Base-by-base conservation (phyloP, 176 grass and related monocot genomes). In the Hordeum marinum region DNA sequence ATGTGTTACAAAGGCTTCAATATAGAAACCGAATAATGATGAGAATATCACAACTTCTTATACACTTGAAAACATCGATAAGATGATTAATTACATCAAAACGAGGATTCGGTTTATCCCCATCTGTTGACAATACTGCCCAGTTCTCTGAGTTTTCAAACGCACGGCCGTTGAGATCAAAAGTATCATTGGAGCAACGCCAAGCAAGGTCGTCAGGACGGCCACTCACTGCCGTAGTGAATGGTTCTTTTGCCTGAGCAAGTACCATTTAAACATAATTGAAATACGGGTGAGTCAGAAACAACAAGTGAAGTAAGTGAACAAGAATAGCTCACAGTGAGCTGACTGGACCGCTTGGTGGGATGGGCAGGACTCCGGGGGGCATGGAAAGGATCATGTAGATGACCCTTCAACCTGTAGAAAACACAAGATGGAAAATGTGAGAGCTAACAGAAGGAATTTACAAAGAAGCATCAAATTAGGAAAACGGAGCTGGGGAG, bases 131-230 rank as follows among this genome's bases (percentile, higher is more conserved):
- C 73, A 99, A 63, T 43, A 86, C 88, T 1, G 50, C 88, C 96
- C 96, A 99, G 43, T 94, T 94, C 70, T 96, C 96, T 10, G 93
- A 90, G 71, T 87, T 91, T 27, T 91, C 96, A 71, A 98, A 87
- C 39, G 63, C 83, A 58, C 32, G 76, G 21, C 81, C 89, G 75
- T 92, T 90, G 36, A 90, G 76, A 88, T 98, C 87, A 43, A 86
- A 90, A 26, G 86, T 86, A 87, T 87, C 86, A 45, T 90, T 91
- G 18, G 91, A 76, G 59, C 86, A 98, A 50, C 60, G 85, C 76
- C 96, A 88, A 81, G 88, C 63, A 65, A 85, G 83, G 60, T 89
- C 96, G 18, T 94, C 96, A 1, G 81, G 24, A 2, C 90, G 90
- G 32, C 91, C 93, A 67, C 96, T 99, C 52, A 89, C 94, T 52